phyloP scores from a whole-genome alignment of 805 yeast genomes.

The Myxozyma monticola region DNA sequence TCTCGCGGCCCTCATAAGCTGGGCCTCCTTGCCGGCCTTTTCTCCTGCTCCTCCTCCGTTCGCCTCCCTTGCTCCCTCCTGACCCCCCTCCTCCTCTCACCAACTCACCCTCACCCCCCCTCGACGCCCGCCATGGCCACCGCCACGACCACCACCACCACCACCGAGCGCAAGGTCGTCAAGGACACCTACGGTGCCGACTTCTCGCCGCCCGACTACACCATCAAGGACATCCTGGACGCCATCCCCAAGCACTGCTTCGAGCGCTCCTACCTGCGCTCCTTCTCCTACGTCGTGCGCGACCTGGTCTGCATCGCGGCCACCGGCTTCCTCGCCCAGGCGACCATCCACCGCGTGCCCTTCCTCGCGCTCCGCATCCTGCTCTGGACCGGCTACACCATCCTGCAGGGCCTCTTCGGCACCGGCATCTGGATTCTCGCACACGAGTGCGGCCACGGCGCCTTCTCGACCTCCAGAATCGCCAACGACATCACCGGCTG shows the following conservation, averaged over 20 bases:
- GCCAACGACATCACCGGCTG: slow-evolving; percentile 82
- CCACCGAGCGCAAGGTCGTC: slow-evolving; percentile 17
- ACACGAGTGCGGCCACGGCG: slow-evolving; percentile 90
- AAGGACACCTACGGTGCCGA: slow-evolving; percentile 51
- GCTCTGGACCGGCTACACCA: slow-evolving; percentile 60
- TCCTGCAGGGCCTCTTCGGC: slow-evolving; percentile 62
- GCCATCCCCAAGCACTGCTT: slow-evolving; percentile 77
- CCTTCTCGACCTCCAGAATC: slow-evolving; percentile 69
- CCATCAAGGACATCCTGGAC: slow-evolving; percentile 70
- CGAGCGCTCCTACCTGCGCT: slow-evolving; percentile 56
- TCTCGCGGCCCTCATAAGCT: no score
- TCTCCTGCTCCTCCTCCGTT: no score
- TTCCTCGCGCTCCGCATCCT: slow-evolving; percentile 48
- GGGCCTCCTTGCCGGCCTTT: no score
- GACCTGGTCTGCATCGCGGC: slow-evolving; percentile 49
- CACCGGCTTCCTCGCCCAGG: slow-evolving; percentile 50
- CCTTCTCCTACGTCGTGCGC: slow-evolving; percentile 66
- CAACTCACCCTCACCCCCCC: slow-evolving; percentile 4
- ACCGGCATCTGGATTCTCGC: slow-evolving; percentile 85
- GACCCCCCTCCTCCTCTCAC: not conserved
- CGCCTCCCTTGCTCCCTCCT: not conserved
- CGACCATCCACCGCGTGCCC: slow-evolving; percentile 54
- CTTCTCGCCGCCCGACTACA: slow-evolving; percentile 70
- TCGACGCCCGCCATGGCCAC: not conserved
- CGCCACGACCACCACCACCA: slow-evolving; percentile 16